Evolutionary conservation across 2,329 filamentous ascomycete genomes (phyloP), one percentile per base, ranked within the genome.

Genomic region (Ramularia endophylla): DNA sequence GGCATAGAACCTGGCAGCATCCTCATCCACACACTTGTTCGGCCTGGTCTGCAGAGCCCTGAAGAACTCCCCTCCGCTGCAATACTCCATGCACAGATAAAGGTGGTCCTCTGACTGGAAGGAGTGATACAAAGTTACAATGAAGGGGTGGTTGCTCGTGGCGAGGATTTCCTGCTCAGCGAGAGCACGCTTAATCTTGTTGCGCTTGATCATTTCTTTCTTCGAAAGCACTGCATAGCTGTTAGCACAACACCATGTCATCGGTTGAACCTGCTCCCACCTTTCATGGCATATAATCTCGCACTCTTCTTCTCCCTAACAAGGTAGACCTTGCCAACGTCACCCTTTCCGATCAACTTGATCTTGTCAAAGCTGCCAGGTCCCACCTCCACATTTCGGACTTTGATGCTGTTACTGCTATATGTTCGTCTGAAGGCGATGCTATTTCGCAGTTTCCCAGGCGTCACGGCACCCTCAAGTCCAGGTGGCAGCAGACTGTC

Each of bases 51-150:
- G 92, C 33, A 98, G 73, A 18, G 92, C 92, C 64, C 92, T 77
- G 74, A 98, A 98, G 71, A 98, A 98, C 66, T 98, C 92, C 47
- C 92, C 92, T 52, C 92, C 92, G 57, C 89, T 97, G 73, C 92
- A 98, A 64, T 98, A 98, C 66, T 98, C 92, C 92, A 98, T 98
- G 65, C 92, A 98, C n/a, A 98, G 76, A 62, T 98, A 98, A 30
- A 98, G 76, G 67, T 97, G 89, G 54, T 98, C 92, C 64, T 98
- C 92, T 1, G 92, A 98, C 66, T 98, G 92, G 74, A 98, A 98
- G 0, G 90, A 97, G 68, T 98, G 92, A 64, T 97, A 98, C 2
- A 98, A 74, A 0, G 92, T 98, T 49, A 98, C 92, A 61, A 98
- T 98, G 65, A 98, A 98, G 0, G 92, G 92, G 59, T 98, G 92